Conservation (phyloP, 805 yeast genomes). For the Spathaspora boniae region DNA sequence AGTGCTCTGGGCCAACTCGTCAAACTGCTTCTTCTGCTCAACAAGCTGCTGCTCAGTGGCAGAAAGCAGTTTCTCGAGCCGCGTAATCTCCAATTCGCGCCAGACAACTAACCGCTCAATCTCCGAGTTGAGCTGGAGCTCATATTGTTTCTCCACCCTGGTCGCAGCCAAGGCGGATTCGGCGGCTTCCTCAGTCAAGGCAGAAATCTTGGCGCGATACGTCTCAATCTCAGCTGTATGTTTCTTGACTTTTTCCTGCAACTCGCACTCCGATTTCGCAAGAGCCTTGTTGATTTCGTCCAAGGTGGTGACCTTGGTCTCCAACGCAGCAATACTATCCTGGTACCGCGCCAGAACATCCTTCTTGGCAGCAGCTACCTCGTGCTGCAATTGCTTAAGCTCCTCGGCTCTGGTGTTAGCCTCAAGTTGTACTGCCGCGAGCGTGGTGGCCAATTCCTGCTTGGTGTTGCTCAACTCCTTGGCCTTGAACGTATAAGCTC, state of each 20-base stretch:
- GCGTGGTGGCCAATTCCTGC: no score
- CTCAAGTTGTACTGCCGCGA: no score
- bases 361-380: no score
- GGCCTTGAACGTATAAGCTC: background rate
- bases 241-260: background rate
- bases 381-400: no score
- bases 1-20: slow-evolving; percentile 2
- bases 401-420: no score
- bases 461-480: slow-evolving; percentile 1
- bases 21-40: background rate
- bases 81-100: slow-evolving; percentile 19
- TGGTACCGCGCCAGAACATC: no score
- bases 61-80: background rate
- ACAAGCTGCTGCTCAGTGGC: background rate
- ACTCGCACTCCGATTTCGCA: slow-evolving; percentile 2
- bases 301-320: slow-evolving; percentile 3
- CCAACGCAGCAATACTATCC: no score
- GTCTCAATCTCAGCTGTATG: background rate
- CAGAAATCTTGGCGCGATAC: slow-evolving; percentile 1
- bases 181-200: background rate
- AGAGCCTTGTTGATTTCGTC: background rate
- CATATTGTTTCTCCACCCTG: slow-evolving; percentile 14
- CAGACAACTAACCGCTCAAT: slow-evolving; percentile 20
- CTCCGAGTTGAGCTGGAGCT: slow-evolving; percentile 22
- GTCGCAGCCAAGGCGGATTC: background rate